Evolutionary conservation across 2,329 filamentous ascomycete genomes (phyloP).

Genomic region (Trichoderma afroharzianum): DNA sequence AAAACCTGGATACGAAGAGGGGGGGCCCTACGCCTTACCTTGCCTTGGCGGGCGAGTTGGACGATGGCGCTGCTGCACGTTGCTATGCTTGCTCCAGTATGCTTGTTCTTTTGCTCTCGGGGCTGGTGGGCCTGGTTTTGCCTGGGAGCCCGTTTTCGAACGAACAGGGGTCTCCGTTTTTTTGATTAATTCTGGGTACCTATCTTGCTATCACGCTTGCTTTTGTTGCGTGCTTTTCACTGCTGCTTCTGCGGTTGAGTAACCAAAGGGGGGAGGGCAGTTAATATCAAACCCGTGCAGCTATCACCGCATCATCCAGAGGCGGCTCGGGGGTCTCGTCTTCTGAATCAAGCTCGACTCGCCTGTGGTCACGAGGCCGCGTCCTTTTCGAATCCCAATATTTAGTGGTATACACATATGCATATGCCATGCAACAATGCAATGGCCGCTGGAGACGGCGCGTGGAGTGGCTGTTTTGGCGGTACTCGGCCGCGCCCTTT

Average conservation of each 20-base stretch:
- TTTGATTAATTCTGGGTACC: neutral
- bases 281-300: neutral
- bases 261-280: neutral
- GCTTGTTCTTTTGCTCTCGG: conserved; percentile 7
- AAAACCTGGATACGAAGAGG: conserved; percentile 8
- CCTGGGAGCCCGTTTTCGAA: neutral
- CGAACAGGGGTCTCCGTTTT: neutral
- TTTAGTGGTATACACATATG: neutral
- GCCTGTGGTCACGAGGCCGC: neutral
- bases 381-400: neutral
- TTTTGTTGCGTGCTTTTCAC: neutral
- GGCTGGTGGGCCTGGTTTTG: conserved; percentile 8
- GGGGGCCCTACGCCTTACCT: neutral
- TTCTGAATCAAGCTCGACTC: neutral
- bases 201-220: neutral
- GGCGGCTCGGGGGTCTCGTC: neutral
- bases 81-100: conserved; percentile 15
- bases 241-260: neutral
- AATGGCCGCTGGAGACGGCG: neutral
- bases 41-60: conserved; percentile 13
- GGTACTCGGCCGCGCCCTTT: neutral
- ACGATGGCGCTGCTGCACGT: conserved; percentile 21
- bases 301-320: neutral
- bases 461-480: neutral
- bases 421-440: neutral